Conservation (phyloP, 176 grass and related monocot genomes). For the Avena eriantha region DNA sequence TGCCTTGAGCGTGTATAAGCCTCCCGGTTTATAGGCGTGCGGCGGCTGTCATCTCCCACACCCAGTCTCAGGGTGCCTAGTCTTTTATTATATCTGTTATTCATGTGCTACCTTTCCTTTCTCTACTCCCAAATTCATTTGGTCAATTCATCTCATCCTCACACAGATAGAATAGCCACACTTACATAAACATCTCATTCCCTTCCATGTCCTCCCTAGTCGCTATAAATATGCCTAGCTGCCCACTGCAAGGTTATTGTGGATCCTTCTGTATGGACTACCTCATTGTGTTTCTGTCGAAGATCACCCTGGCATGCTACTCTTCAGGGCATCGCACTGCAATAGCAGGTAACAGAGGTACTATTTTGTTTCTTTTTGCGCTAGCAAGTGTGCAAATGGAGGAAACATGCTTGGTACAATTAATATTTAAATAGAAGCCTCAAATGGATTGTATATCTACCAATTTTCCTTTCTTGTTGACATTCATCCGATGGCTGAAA, state of each 20-base stretch:
- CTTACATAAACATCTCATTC: too few relatives aligned
- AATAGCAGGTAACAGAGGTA: not conserved
- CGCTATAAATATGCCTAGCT: too few relatives aligned
- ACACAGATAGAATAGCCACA: too few relatives aligned
- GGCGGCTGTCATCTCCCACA: too few relatives aligned
- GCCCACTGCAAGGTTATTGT: not conserved
- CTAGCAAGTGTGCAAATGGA: not conserved
- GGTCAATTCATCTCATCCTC: too few relatives aligned
- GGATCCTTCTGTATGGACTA: not conserved
- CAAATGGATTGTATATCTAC: not conserved
- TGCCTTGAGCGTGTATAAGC: too few relatives aligned
- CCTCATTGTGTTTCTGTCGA: not conserved
- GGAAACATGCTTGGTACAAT: not conserved
- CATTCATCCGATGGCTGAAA: not conserved
- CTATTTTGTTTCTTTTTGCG: not conserved
- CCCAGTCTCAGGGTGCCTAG: too few relatives aligned
- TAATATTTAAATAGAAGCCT: conserved; percentile 5
- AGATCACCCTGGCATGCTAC: not conserved
- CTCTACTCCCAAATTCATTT: too few relatives aligned
- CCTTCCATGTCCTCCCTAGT: too few relatives aligned
- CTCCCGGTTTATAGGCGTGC: too few relatives aligned
- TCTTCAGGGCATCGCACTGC: not conserved
- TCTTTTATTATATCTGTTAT: too few relatives aligned
- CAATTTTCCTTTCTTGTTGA: not conserved
- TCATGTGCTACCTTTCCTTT: too few relatives aligned